Percentiles rank a stretch among this genome's conserved stretches.
Evolutionary conservation across 1,284 basidiomycete genomes (phyloP).

Genomic region (Apiotrichum mycotoxinovorans): DNA sequence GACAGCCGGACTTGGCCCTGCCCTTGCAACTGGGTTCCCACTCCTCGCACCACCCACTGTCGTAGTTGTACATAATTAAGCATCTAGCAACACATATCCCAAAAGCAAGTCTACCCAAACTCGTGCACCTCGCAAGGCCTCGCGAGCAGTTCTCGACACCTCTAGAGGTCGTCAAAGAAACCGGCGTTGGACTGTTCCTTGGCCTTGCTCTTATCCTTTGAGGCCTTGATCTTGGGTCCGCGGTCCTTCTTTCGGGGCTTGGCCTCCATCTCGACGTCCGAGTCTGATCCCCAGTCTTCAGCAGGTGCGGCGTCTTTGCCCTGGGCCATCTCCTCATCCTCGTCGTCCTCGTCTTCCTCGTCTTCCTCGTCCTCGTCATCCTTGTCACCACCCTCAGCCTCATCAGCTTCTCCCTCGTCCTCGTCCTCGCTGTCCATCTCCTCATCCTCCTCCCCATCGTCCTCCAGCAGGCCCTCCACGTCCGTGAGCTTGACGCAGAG

Average conservation of each 20-base stretch:
- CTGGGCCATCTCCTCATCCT: slow-evolving; percentile 20
- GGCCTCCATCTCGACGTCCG: slow-evolving; percentile 20
- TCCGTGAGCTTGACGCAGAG: slow-evolving; percentile 81
- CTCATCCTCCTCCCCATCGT: slow-evolving; percentile 26
- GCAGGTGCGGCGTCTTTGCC: slow-evolving; percentile 18
- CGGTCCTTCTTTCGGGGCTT: slow-evolving; percentile 31
- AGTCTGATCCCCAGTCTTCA: slow-evolving; percentile 15
- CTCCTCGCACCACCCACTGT: no score
- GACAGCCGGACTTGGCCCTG: no score
- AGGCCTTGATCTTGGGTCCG: slow-evolving; percentile 42
- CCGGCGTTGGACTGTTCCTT: slow-evolving; percentile 53
- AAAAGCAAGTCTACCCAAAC: neutral
- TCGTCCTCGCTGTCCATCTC: slow-evolving; percentile 19
- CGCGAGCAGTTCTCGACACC: no score
- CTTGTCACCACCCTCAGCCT: slow-evolving; percentile 31
- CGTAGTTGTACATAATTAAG: neutral
- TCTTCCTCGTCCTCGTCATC: slow-evolving; percentile 55
- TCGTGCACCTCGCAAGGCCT: neutral
- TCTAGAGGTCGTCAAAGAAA: slow-evolving; percentile 68
- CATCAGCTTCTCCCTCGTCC: slow-evolving; percentile 17
- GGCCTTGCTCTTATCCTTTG: slow-evolving; percentile 12
- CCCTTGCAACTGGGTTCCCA: no score
- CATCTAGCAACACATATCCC: neutral
- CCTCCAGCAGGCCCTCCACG: slow-evolving; percentile 62
- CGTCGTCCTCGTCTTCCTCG: slow-evolving; percentile 54